Evolutionary conservation across 169 alveolate genomes (phyloP), one percentile per base, ranked within the genome.

Genomic region (Condylostoma magnum): DNA sequence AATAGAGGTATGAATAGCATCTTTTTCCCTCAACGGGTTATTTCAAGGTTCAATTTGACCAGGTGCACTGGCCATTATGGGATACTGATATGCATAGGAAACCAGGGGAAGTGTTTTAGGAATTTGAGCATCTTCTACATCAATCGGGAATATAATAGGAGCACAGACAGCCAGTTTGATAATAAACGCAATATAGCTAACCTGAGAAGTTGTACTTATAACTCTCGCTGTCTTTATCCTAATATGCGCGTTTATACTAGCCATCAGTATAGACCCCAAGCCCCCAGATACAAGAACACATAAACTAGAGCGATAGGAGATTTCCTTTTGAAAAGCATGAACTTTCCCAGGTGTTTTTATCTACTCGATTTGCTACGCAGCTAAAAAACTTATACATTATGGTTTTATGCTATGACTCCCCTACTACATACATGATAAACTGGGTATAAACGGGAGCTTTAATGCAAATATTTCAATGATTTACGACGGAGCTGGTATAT

Each of bases 311-410:
- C 41, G 12, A 50, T 28, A 69, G 6, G 69, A 58, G 22, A 66
- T 82, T 28, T 25, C 68, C 12, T 69, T 82, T 63, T 58, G 72
- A 44, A 36, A 68, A 25, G 89, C 85, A 3, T 76, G 83, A 78
- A 20, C 20, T 6, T 30, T 82, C 8, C 89, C 89, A 10, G 77
- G 85, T 25, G 89, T 82, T 3, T 30, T 77, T 5, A 37, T 53
- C n/a, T 82, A 48, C 46, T 72, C 85, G 25, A 6, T 68, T 8
- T 43, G 72, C 37, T 68, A 76, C 34, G 79, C 60, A 6, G 60
- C 77, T 10, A 31, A 69, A 3, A 76, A 82, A 34, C 51, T 73
- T 41, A 68, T 66, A 8, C 43, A 70, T 36, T 70, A 77, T 33
- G 54, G 74, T 31, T 58, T 48, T 33, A 54, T 6, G n/a, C 38